Conservation (phyloP, 352 stramenopile genomes). For the Phytopythium boreale region DNA sequence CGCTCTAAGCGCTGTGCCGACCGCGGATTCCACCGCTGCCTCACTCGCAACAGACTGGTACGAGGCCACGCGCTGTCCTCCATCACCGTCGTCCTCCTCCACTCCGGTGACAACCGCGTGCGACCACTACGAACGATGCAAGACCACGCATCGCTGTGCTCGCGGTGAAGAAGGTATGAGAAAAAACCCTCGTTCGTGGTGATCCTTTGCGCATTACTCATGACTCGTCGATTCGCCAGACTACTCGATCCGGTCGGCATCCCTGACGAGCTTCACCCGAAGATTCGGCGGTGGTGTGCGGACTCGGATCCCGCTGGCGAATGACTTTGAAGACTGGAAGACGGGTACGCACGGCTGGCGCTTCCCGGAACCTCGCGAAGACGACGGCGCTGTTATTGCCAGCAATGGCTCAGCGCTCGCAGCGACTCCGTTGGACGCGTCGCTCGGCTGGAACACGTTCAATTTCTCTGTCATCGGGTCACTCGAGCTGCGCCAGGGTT, state of each 20-base stretch:
- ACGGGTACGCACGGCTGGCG: conserved; percentile 76
- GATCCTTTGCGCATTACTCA: not conserved
- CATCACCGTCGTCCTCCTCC: conserved; percentile 37
- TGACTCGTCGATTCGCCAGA: conserved; percentile 23
- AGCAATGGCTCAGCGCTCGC: not conserved
- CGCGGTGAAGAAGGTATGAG: conserved; percentile 73
- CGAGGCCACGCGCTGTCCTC: conserved; percentile 52
- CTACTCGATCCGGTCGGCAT: conserved; percentile 80
- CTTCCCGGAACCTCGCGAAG: conserved; percentile 24
- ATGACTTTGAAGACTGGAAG: conserved; percentile 97
- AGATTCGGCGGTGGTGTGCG: conserved; percentile 81
- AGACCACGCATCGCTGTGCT: conserved; percentile 92
- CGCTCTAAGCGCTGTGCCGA: not conserved
- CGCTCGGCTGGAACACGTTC: conserved; percentile 59
- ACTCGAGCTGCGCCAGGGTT: conserved; percentile 71
- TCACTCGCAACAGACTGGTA: conserved; percentile 52
- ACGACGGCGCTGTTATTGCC: conserved; percentile 3
- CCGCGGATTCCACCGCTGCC: not conserved
- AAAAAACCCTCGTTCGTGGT: not conserved
- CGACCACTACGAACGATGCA: conserved; percentile 91
- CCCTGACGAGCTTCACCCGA: conserved; percentile 73
- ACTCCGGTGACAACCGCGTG: conserved; percentile 34
- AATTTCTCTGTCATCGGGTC: conserved; percentile 68
- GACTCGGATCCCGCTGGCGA: conserved; percentile 72
- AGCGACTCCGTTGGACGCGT: conserved; percentile 11